Base-by-base conservation (phyloP, 2,329 filamentous ascomycete genomes). In the Colletotrichum sp. region DNA sequence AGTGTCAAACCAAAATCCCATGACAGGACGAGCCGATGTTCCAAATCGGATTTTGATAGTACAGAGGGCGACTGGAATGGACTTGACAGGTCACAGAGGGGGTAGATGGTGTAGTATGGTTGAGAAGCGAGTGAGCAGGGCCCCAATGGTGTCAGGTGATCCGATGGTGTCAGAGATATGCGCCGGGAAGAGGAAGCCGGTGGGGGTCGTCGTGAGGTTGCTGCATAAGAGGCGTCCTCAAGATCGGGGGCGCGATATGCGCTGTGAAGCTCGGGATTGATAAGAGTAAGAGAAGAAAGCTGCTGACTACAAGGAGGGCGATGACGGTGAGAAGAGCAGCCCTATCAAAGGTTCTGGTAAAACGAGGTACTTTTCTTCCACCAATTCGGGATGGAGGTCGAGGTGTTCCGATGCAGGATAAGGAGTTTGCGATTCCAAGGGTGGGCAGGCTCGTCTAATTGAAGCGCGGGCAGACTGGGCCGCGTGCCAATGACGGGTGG, bases 161-260 rank as follows among this genome's bases (percentile, higher is more conserved):
- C 60, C 36, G 72, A 66, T 44, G 68, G 66, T 70, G 62, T 73
- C 55, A 60, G 66, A 72, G 69, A 75, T 52, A 62, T 76, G 60
- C 44, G 52, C 67, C 66, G 39, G 75, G 75, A 65, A 60, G 71
- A 71, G 70, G 28, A 76, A 57, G 73, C 69, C 65, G 57, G 73
- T 76, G 74, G 76, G 75, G 76, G 66, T 71, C 69, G 69, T 76
- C 32, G 76, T 76, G 76, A 77, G 74, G 70, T 32, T 70, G 69
- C 64, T 39, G 74, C 70, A 65, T 76, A 76, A 22, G 74, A 60
- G 34, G 64, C 68, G 16, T 68, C 70, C 48, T 64, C 44, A 34
- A 48, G 68, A 67, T 68, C 52, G 62, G 55, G 55, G 70, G 70
- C 57, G 70, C 34, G 64, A 68, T 73, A 52, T 68, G 70, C 70